A percentile compares a stretch with the other conserved stretches of the same genome.
These are phyloP conservation scores for Suillus fuscotomentosus DNA, from an alignment of 768 basidiomycete genomes.

Conservation along the genomic window DNA sequence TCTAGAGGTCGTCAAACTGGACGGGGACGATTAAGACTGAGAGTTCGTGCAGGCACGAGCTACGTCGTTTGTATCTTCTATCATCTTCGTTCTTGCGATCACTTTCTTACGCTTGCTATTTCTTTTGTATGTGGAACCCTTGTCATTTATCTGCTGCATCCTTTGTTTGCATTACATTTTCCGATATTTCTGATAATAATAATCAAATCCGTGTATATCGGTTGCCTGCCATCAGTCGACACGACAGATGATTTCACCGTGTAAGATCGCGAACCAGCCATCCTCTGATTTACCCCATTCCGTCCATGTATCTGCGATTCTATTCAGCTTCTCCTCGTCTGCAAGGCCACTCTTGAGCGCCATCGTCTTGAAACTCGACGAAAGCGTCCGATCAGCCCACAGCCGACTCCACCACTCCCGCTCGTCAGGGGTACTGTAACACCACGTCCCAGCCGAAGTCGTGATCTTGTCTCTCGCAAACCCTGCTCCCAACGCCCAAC, in stretches of 20 bases:
- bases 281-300: slow-evolving; percentile 32
- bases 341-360: slow-evolving; percentile 28
- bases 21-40: slow-evolving; percentile 19
- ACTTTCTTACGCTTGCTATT: slow-evolving; percentile 5
- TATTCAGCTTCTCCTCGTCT: slow-evolving; percentile 21
- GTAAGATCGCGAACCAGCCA: slow-evolving; percentile 32
- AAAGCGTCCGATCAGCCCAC: slow-evolving; percentile 38
- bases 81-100: background rate
- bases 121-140: slow-evolving; percentile 9
- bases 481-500: slow-evolving; percentile 39
- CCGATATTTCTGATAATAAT: background rate
- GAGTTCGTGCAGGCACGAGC: slow-evolving; percentile 1
- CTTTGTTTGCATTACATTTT: slow-evolving; percentile 1
- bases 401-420: slow-evolving; percentile 36
- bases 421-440: slow-evolving; percentile 36
- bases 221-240: background rate
- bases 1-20: slow-evolving; percentile 53
- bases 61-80: background rate
- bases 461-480: slow-evolving; percentile 27
- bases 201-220: background rate
- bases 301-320: slow-evolving; percentile 21
- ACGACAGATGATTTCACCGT: slow-evolving; percentile 34
- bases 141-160: slow-evolving; percentile 10
- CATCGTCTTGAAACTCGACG: slow-evolving; percentile 31
- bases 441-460: slow-evolving; percentile 33